A percentile compares a stretch with the other conserved stretches of the same genome.
These are phyloP conservation scores for Pseudonectria foliicola DNA, from an alignment of 2,329 filamentous ascomycete species.

Conservation along the genomic window DNA sequence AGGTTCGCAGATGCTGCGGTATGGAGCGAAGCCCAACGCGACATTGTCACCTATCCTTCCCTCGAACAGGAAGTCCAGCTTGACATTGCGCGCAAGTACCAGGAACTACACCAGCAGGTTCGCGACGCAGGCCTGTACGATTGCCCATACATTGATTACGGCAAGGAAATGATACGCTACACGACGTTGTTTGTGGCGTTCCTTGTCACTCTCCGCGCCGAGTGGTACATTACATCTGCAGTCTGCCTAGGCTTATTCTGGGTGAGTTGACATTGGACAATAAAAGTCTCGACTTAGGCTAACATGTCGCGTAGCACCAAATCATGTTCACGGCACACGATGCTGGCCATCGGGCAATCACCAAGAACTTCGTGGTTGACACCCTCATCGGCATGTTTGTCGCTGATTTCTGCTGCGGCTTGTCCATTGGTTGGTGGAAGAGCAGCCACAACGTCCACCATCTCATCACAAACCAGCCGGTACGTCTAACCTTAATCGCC, in stretches of 20 bases:
- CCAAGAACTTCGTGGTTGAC: slow-evolving; percentile 50
- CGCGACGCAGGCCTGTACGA: slow-evolving; percentile 50
- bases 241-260: slow-evolving; percentile 56
- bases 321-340: slow-evolving; percentile 64
- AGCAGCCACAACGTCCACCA: slow-evolving; percentile 63
- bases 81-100: slow-evolving; percentile 49
- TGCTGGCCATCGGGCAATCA: slow-evolving; percentile 57
- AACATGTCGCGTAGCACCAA: slow-evolving; percentile 43
- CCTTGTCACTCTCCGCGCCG: slow-evolving; percentile 34
- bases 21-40: slow-evolving; percentile 24
- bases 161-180: slow-evolving; percentile 51
- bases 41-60: slow-evolving; percentile 40
- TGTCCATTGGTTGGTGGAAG: slow-evolving; percentile 65
- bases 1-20: slow-evolving; percentile 16
- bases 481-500: slow-evolving; percentile 16
- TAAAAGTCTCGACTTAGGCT: slow-evolving; percentile 1
- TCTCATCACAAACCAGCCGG: slow-evolving; percentile 56
- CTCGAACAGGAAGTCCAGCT: slow-evolving; percentile 47
- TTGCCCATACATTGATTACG: slow-evolving; percentile 52
- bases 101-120: slow-evolving; percentile 46
- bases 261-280: slow-evolving; percentile 27
- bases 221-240: slow-evolving; percentile 53
- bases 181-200: slow-evolving; percentile 42
- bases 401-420: slow-evolving; percentile 57
- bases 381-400: slow-evolving; percentile 56